A percentile compares a stretch with the other conserved stretches of the same genome.
phyloP scores from a whole-genome alignment of 2,329 filamentous ascomycete genomes.

The Ustilaginoidea virens region DNA sequence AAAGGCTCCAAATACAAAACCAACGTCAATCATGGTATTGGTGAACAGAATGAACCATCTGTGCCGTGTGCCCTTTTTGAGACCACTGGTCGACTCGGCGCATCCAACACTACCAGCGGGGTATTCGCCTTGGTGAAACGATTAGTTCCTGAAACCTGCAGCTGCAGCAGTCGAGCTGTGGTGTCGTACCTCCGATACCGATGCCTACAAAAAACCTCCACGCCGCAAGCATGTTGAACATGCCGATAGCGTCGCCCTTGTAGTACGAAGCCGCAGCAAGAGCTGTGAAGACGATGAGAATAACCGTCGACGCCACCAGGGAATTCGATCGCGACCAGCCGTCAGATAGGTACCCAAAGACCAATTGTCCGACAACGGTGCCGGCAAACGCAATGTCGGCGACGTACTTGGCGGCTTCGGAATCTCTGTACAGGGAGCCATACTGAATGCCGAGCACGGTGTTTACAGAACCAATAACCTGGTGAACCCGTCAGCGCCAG shows the following conservation, averaged over 20 bases:
- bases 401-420: conserved; percentile 57
- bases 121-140: conserved; percentile 54
- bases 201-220: conserved; percentile 73
- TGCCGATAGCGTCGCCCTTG: conserved; percentile 48
- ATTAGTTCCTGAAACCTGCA: no score
- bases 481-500: no score
- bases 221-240: conserved; percentile 62
- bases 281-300: conserved; percentile 74
- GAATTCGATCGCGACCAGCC: conserved; percentile 75
- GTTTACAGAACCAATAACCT: conserved; percentile 79
- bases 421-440: conserved; percentile 49
- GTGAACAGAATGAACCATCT: conserved; percentile 86
- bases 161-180: background rate
- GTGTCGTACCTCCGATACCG: conserved; percentile 51
- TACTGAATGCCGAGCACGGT: conserved; percentile 61
- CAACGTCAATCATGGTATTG: conserved; percentile 72
- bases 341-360: conserved; percentile 71
- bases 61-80: conserved; percentile 70
- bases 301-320: conserved; percentile 64
- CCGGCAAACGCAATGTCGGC: conserved; percentile 74
- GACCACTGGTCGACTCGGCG: conserved; percentile 61
- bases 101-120: conserved; percentile 72
- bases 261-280: conserved; percentile 65
- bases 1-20: conserved; percentile 68
- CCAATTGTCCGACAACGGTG: conserved; percentile 66